Base-by-base conservation (phyloP, 2,329 filamentous ascomycete genomes). In the Didymella glomerata region DNA sequence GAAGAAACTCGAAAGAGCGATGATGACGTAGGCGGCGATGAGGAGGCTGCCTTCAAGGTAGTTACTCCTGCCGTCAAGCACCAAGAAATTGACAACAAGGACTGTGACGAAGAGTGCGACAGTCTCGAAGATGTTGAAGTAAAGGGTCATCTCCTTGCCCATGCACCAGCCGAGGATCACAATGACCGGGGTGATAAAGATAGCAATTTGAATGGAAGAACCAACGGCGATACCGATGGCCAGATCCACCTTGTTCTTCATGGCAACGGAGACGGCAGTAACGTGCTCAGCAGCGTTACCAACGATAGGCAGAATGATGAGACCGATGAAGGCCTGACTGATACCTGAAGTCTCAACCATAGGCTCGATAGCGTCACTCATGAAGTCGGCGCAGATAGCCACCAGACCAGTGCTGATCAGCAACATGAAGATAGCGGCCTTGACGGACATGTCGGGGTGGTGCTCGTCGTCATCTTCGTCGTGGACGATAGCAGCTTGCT, bases 171-270 rank as follows among this genome's bases (percentile, higher is more conserved):
- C 90, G 34, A 93, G 86, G 36, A 93, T 84, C 56, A 93, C 89
- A 30, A 93, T 84, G 11, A 93, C 79, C 0, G 91, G 91, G 9
- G 91, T 92, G 49, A 93, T 83, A 74, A 93, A 92, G 27, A 93
- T 83, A 1, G 90, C 80, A 47, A 93, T 91, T 77, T 93, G 90
- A 77, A 94, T 93, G 68, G 88, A 91, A 11, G 88, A 91, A 27
- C 91, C 90, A 32, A 93, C 88, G 13, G 90, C 90, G 11, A 93
- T 90, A 71, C 90, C 90, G 63, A 93, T 93, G 3, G 90, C 88
- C 9, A 93, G 80, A 70, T 93, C 91, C 89, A 93, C 92, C 78
- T 93, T 93, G 78, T 93, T 91, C 82, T 93, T 92, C 67, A 88
- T 84, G 7, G 91, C 90, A 1, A 93, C 90, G 0, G 87, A 91